Evolutionary conservation across 2,329 filamentous ascomycete genomes (phyloP).

Genomic region (Fusarium marasasianum): DNA sequence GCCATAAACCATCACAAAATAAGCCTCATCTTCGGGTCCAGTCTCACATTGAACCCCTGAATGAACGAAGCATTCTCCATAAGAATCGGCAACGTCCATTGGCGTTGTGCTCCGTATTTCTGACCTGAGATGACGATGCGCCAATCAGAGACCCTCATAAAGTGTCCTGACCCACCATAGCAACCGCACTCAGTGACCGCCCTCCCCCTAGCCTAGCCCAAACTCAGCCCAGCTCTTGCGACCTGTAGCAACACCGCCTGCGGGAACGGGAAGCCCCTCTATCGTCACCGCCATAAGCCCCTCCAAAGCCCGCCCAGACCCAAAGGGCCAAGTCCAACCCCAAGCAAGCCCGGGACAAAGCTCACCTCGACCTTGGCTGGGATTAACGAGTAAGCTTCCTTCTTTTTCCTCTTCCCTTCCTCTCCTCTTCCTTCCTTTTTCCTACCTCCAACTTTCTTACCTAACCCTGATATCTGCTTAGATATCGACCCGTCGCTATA

Average conservation of each 20-base stretch:
- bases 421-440: slow-evolving; percentile 26
- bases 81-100: slow-evolving; percentile 17
- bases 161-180: slow-evolving; percentile 11
- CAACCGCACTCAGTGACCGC: slow-evolving; percentile 19
- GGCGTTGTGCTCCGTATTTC: slow-evolving; percentile 12
- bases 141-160: neutral
- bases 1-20: slow-evolving; percentile 15
- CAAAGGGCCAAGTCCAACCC: neutral
- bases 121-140: neutral
- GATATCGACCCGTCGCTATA: slow-evolving; percentile 9
- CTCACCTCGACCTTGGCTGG: slow-evolving; percentile 35
- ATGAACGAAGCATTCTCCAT: slow-evolving; percentile 15
- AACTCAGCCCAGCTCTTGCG: slow-evolving; percentile 7
- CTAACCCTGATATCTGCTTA: slow-evolving; percentile 9
- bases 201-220: slow-evolving; percentile 14
- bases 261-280: slow-evolving; percentile 44
- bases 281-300: slow-evolving; percentile 46
- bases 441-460: slow-evolving; percentile 11
- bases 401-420: slow-evolving; percentile 19
- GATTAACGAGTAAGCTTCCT: slow-evolving; percentile 35
- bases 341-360: slow-evolving; percentile 23
- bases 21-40: slow-evolving; percentile 19
- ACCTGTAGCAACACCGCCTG: slow-evolving; percentile 37
- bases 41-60: slow-evolving; percentile 26
- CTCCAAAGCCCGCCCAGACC: slow-evolving; percentile 21